Conservation (phyloP, 306 rosid species). For the Cucurbita pepo region DNA sequence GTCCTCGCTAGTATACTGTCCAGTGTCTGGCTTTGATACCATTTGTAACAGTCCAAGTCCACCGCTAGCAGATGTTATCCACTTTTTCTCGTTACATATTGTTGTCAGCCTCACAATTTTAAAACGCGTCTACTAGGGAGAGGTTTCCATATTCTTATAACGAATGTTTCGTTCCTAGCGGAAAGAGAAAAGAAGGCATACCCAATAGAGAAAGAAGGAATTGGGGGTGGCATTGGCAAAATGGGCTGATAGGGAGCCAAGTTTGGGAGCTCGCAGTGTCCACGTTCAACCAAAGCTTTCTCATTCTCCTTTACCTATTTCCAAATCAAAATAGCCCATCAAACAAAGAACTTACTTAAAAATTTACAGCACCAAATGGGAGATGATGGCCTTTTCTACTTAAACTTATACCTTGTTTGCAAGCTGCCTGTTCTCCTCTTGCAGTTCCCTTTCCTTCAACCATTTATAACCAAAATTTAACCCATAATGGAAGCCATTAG, state of each 20-base stretch:
- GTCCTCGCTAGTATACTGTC: too few relatives aligned
- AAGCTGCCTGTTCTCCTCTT: constrained; percentile 46
- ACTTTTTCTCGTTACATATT: too few relatives aligned
- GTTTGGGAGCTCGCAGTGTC: constrained; percentile 14
- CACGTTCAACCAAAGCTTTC: constrained; percentile 14
- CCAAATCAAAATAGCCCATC: background rate
- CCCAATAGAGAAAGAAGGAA: constrained; percentile 41
- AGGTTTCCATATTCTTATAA: too few relatives aligned
- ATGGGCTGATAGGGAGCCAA: constrained; percentile 22
- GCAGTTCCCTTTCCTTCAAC: constrained; percentile 41
- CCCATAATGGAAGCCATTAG: background rate
- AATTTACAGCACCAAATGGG: background rate
- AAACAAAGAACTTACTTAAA: background rate
- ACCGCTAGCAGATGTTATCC: too few relatives aligned
- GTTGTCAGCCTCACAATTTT: too few relatives aligned
- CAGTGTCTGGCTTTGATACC: too few relatives aligned
- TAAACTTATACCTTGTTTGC: constrained; percentile 31
- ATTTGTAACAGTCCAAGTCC: too few relatives aligned
- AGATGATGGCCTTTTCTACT: background rate
- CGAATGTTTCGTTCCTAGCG: too few relatives aligned
- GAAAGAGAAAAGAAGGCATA: constrained; percentile 6
- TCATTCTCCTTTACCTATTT: constrained; percentile 43
- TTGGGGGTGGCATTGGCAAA: constrained; percentile 17
- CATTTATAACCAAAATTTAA: background rate
- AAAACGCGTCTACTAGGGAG: too few relatives aligned